Conservation (phyloP, 2,329 filamentous ascomycete species). For the Colletotrichum gloeosporioides region DNA sequence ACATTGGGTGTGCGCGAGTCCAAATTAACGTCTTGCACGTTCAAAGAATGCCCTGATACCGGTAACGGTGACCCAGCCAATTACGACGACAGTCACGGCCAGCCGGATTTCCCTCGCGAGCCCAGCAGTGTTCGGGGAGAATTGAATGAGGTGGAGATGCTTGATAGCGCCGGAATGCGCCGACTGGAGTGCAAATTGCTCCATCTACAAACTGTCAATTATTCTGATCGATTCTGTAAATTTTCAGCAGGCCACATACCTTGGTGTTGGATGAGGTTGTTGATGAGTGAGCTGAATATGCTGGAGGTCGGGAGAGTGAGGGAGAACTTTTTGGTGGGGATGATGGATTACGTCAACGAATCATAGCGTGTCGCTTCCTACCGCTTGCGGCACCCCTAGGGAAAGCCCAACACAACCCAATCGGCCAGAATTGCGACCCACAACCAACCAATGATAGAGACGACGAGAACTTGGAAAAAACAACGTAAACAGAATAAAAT, state of each 20-base stretch:
- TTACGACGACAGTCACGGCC: slow-evolving; percentile 7
- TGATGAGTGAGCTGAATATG: background rate
- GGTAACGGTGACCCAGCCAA: slow-evolving; percentile 17
- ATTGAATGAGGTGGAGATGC: slow-evolving; percentile 11
- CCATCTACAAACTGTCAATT: background rate
- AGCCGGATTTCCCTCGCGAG: slow-evolving; percentile 3
- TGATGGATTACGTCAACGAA: slow-evolving; percentile 15
- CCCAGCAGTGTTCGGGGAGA: background rate
- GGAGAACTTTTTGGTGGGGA: background rate
- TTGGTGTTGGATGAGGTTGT: background rate
- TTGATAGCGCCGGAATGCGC: slow-evolving; percentile 18
- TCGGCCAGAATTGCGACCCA: background rate
- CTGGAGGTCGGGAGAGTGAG: background rate
- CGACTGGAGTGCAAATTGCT: slow-evolving; percentile 7
- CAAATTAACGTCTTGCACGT: background rate
- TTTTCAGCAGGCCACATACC: background rate
- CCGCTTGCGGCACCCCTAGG: background rate
- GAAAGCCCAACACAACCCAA: background rate
- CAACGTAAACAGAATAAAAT: rapidly evolving
- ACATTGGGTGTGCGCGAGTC: rapidly evolving
- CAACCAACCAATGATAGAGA: background rate
- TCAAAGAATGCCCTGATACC: background rate
- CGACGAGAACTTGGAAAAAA: background rate
- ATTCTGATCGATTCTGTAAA: background rate
- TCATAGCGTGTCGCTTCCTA: background rate